Base-by-base conservation (phyloP, 1,139 yeast genomes). In the Geotrichum restrictum region DNA sequence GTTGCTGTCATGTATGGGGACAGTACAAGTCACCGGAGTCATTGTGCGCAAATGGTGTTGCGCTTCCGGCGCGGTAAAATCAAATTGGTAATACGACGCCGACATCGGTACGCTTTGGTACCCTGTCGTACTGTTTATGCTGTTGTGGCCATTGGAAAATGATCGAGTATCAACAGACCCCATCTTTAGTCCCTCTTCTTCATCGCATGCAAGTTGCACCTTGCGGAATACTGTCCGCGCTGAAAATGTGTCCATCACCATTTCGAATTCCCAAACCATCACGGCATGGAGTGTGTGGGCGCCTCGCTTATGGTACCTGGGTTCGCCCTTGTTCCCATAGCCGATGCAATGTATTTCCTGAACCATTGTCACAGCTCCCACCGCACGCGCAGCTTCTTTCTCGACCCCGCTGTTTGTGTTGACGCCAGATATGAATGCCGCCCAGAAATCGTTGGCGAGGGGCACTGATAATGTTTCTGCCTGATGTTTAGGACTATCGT, bases 361-460 rank as follows among this genome's bases (percentile, higher is more conserved):
- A 33, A 64, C 60, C 53, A 70, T 69, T 8, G 70, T 66, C 49
- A 70, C 64, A 6, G 73, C 74, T 19, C 54, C 54, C 29, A 54
- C 54, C 36, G 63, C 63, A 42, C 66, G 62, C 13, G 70, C 70
- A 1, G 69, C 64, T 43, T 61, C 63, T 18, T 68, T 64, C 51
- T 65, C 62, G 11, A 62, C 58, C 33, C 57, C 54, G 22, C 55
- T 57, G 19, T 53, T 49, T 27, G 56, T 50, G 48, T 58, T 59
- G 57, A 70, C 64, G 7, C 73, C 72, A 32, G 60, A 60, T 38
- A 70, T 59, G 55, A 70, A 70, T 16, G 73, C 73, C 3, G 67
- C 61, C 73, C 74, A 70, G 56, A 70, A 70, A 52, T 70, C 74
- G 19, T 65, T 61, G 16, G 72, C 66, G 59, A 69, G 69, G 10